Percentiles rank a stretch among this genome's conserved stretches.
These are phyloP conservation scores for Clitoria ternatea DNA, from an alignment of 306 rosid genomes.

Conservation along the genomic window DNA sequence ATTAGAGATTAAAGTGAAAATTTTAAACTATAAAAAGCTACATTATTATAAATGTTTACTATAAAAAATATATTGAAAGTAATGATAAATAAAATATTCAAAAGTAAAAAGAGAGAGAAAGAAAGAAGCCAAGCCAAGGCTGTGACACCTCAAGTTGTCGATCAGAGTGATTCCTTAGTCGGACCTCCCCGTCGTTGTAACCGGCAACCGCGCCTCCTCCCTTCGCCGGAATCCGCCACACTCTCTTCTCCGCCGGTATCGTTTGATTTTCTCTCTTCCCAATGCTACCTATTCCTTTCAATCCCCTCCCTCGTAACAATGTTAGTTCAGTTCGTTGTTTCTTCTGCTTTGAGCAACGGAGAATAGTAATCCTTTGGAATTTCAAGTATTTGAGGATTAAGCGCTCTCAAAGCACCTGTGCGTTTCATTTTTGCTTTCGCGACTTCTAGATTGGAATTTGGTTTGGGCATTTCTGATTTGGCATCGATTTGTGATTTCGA, in stretches of 20 bases:
- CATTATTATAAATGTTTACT: too few species aligned
- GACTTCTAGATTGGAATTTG: neutral
- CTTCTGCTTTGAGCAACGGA: neutral
- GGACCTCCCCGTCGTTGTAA: neutral
- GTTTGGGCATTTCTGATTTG: neutral
- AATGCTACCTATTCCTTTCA: neutral
- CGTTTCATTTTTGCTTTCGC: neutral
- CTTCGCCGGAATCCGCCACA: neutral
- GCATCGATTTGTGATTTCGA: slow-evolving; percentile 14
- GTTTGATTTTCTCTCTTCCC: neutral
- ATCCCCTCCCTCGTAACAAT: neutral
- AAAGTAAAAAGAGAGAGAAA: neutral
- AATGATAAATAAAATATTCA: neutral
- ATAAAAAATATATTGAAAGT: too few species aligned
- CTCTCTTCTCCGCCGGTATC: neutral
- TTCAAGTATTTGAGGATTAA: neutral
- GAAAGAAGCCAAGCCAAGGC: neutral
- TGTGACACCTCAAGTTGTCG: slow-evolving; percentile 16
- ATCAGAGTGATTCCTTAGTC: neutral
- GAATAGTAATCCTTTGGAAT: neutral
- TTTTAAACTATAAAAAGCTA: too few species aligned
- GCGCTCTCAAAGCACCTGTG: neutral
- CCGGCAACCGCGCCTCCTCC: neutral
- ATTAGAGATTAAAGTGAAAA: too few species aligned
- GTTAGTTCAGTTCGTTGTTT: neutral